phyloP scores from a whole-genome alignment of 148 eudicot species.

The Diospyros lotus region DNA sequence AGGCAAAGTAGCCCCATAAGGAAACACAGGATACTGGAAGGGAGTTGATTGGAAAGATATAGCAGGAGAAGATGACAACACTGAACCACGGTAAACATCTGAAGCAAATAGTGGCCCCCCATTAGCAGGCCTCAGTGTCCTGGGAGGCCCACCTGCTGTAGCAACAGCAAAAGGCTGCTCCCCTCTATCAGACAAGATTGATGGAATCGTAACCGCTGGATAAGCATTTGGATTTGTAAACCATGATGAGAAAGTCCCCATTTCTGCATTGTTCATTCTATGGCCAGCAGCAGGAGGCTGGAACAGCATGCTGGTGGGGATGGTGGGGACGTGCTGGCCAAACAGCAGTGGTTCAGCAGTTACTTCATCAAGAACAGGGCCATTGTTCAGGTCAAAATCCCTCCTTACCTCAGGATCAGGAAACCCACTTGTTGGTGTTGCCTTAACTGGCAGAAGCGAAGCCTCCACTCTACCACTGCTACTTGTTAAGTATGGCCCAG shows the following conservation, averaged over 20 bases:
- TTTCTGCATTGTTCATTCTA: constrained; percentile 40
- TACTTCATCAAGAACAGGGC: constrained; percentile 67
- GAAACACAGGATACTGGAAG: constrained; percentile 68
- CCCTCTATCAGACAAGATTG: constrained; percentile 46
- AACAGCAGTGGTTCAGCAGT: constrained; percentile 32
- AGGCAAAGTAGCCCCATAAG: constrained; percentile 62
- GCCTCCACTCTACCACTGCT: constrained; percentile 34
- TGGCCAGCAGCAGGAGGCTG: constrained; percentile 39
- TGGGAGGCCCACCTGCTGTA: constrained; percentile 46
- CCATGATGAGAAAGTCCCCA: constrained; percentile 61
- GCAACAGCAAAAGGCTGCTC: constrained; percentile 50
- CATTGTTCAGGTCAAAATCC: constrained; percentile 82
- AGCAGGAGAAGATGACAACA: constrained; percentile 79
- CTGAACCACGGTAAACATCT: constrained; percentile 70
- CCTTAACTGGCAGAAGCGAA: constrained; percentile 26
- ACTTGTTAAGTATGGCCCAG: constrained; percentile 35
- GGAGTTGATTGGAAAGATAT: constrained; percentile 41
- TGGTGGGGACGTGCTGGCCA: constrained; percentile 25
- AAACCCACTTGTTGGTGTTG: constrained; percentile 25
- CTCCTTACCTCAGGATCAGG: constrained; percentile 36
- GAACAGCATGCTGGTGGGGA: constrained; percentile 28
- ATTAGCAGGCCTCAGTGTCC: constrained; percentile 44
- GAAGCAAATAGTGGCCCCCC: constrained; percentile 43
- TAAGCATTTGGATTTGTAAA: constrained; percentile 49
- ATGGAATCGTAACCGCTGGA: constrained; percentile 45